phyloP scores from a whole-genome alignment of 768 basidiomycete species.

The Serpula lacrymans region DNA sequence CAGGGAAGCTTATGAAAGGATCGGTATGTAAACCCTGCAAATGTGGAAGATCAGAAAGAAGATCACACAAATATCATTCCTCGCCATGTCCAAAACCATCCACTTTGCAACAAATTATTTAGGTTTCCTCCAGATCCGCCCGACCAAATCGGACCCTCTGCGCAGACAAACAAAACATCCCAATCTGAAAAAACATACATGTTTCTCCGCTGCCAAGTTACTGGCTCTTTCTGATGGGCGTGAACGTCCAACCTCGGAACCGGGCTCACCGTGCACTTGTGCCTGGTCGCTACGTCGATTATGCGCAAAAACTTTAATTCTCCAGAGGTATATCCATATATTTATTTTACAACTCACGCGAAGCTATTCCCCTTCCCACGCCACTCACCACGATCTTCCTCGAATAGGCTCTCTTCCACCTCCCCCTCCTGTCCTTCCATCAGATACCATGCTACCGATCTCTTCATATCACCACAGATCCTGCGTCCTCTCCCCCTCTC shows the following conservation, averaged over 20 bases:
- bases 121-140: conserved; percentile 7
- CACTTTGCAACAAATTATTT: conserved; percentile 8
- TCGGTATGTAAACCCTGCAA: conserved; percentile 5
- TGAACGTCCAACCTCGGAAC: conserved; percentile 12
- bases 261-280: conserved; percentile 16
- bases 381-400: too few relatives aligned
- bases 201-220: not conserved
- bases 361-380: conserved; percentile 1
- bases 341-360: conserved; percentile 10
- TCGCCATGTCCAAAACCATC: not conserved
- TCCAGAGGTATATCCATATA: conserved; percentile 3
- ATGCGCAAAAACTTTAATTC: conserved; percentile 16
- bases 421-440: too few relatives aligned
- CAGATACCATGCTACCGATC: too few relatives aligned
- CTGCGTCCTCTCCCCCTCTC: too few relatives aligned
- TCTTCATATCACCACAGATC: too few relatives aligned
- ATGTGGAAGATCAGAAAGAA: conserved; percentile 30
- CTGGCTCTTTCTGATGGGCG: conserved; percentile 5
- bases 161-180: conserved; percentile 3
- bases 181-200: conserved; percentile 2
- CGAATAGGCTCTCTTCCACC: too few relatives aligned
- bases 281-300: conserved; percentile 26
- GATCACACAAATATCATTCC: conserved; percentile 16
- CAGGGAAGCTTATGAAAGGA: conserved; percentile 30
- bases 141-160: conserved; percentile 24